Percentiles rank a stretch among this genome's conserved stretches.
These are phyloP conservation scores for Penicillium vulpinum DNA, from an alignment of 2,329 filamentous ascomycete genomes.

Conservation along the genomic window DNA sequence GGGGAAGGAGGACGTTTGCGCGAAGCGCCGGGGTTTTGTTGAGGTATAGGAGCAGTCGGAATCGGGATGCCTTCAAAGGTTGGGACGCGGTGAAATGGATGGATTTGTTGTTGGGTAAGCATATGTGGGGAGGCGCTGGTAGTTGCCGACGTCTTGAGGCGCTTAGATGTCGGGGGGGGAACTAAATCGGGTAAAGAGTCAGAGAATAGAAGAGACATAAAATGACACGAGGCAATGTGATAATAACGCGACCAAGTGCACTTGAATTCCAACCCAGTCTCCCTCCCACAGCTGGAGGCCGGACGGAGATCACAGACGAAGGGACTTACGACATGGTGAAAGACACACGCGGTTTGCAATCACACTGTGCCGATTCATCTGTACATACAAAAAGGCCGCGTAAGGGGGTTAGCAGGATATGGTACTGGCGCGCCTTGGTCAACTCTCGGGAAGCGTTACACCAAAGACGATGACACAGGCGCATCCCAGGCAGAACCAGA, in stretches of 20 bases:
- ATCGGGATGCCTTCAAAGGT: constrained; percentile 44
- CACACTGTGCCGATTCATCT: constrained; percentile 41
- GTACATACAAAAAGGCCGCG: constrained; percentile 37
- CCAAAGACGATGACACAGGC: constrained; percentile 41
- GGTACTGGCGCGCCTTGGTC: constrained; percentile 35
- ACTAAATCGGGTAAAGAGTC: constrained; percentile 25
- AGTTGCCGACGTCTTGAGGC: constrained; percentile 43
- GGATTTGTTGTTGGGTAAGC: constrained; percentile 40
- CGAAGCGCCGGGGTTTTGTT: constrained; percentile 33
- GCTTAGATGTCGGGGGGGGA: constrained; percentile 45
- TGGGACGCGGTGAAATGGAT: constrained; percentile 37
- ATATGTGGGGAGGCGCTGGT: constrained; percentile 39
- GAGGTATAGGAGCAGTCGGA: constrained; percentile 35
- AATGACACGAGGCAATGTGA: constrained; percentile 6
- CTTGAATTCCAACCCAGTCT: constrained; percentile 20
- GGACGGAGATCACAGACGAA: constrained; percentile 28
- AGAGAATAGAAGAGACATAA: constrained; percentile 10
- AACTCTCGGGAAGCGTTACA: constrained; percentile 39
- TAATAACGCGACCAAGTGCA: constrained; percentile 13
- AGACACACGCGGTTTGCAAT: constrained; percentile 35
- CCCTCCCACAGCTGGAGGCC: constrained; percentile 21
- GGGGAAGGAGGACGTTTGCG: constrained; percentile 49
- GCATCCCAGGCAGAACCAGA: constrained; percentile 37
- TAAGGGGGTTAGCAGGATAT: constrained; percentile 36
- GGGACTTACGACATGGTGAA: constrained; percentile 46